phyloP scores from a whole-genome alignment of 768 basidiomycete genomes.

The Leccinum incarnatum region DNA sequence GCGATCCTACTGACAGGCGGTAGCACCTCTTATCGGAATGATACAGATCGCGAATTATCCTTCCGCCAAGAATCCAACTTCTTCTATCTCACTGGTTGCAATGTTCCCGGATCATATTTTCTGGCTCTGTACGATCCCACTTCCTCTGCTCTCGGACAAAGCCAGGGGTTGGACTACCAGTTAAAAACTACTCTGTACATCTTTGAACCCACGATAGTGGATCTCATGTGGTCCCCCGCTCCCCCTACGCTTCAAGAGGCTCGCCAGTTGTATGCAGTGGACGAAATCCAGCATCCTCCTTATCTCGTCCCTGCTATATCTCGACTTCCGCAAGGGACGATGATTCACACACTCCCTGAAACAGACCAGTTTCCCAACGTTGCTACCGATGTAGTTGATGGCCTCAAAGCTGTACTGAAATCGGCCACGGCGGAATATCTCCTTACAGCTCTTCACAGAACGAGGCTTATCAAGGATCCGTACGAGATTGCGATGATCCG shows the following conservation, averaged over 20 bases:
- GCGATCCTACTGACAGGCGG: conserved; percentile 67
- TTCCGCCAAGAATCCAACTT: conserved; percentile 86
- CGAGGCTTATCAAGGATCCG: conserved; percentile 74
- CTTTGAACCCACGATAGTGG: conserved; percentile 66
- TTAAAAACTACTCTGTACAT: conserved; percentile 69
- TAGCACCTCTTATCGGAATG: conserved; percentile 62
- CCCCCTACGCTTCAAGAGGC: conserved; percentile 67
- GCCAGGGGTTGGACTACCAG: conserved; percentile 34
- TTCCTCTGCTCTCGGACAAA: conserved; percentile 11
- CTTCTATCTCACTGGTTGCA: conserved; percentile 81
- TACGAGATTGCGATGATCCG: conserved; percentile 73
- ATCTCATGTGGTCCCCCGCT: conserved; percentile 87
- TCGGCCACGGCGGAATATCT: conserved; percentile 44
- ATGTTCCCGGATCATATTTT: conserved; percentile 66
- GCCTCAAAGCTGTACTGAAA: conserved; percentile 7
- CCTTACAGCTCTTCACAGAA: conserved; percentile 72
- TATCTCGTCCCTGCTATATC: conserved; percentile 46
- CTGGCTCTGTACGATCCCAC: conserved; percentile 55
- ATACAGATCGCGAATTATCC: conserved; percentile 79
- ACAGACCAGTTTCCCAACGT: conserved; percentile 24
- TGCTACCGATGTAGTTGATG: conserved; percentile 2
- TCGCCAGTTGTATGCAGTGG: conserved; percentile 53
- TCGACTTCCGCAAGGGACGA: conserved; percentile 47
- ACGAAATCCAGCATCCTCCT: conserved; percentile 51
- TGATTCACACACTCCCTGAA: conserved; percentile 64